These are phyloP conservation scores for Neospora caninum DNA, from an alignment of 169 alveolate species.

Conservation along the genomic window DNA sequence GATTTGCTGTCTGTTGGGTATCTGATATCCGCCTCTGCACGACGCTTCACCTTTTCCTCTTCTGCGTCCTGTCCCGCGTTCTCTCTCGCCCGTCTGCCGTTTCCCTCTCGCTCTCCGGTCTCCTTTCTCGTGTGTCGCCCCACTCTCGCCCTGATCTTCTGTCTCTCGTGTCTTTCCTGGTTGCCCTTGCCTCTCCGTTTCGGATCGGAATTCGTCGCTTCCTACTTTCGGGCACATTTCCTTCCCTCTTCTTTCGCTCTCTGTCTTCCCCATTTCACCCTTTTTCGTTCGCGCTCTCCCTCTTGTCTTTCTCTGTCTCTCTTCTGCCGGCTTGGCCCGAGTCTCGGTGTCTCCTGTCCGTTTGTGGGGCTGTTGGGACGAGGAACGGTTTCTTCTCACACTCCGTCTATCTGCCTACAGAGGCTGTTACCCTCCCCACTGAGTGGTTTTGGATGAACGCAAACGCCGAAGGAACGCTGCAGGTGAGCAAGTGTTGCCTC, in stretches of 20 bases:
- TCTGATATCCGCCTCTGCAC: background rate
- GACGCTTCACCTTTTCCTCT: background rate
- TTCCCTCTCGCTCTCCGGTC: background rate
- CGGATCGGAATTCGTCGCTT: background rate
- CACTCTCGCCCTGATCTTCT: background rate
- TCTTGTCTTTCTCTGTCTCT: background rate
- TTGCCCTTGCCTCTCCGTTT: no score
- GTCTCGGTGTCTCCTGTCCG: no score
- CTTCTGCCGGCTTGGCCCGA: background rate
- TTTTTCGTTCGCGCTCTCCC: background rate
- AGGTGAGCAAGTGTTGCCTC: background rate
- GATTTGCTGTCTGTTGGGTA: background rate
- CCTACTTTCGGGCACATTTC: background rate
- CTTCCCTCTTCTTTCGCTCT: background rate
- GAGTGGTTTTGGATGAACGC: constrained; percentile 32
- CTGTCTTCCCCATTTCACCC: background rate
- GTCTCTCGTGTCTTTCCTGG: no score
- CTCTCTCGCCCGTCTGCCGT: background rate
- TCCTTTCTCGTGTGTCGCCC: background rate
- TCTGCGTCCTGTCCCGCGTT: background rate
- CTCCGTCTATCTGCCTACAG: background rate
- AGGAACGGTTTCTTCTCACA: no score
- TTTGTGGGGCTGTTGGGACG: no score
- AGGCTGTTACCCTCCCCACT: background rate
- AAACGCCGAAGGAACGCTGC: background rate